Base-by-base conservation (phyloP, 2,329 filamentous ascomycete species). In the Chlorencoelia australis region DNA sequence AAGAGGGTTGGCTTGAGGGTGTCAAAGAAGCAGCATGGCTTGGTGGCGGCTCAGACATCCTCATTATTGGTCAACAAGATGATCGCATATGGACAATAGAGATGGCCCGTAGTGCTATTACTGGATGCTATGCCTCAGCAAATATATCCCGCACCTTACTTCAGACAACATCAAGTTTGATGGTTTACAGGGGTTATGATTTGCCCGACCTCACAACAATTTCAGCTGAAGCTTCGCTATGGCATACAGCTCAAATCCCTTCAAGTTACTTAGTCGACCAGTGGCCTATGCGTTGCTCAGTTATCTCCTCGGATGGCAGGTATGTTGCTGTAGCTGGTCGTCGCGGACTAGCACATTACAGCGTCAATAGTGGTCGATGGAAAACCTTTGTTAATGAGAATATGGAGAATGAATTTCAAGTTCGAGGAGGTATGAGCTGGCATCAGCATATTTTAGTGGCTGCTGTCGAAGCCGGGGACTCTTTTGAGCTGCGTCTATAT, bases 401-500 rank as follows among this genome's bases (percentile, higher is more conserved):
- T 19, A 73, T 80, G 53, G 91, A 96, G 59, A 87, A 88, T 50
- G 85, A 88, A 44, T 98, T 98, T 55, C 77, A 86, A 16, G 85
- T 98, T 10, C 72, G 88, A 44, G 91, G 91, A 32, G 91, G 91
- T 5, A 94, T 98, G 88, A 96, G 89, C 57, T 98, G 91, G 91
- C 88, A 94, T 56, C 87, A 94, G 48, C 89, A 98, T 60, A 83
- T 96, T 20, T 68, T 98, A 13, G 84, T 96, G 38, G 88, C 87
- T 25, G 87, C 89, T 4, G 80, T 95, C n/a, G 91, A 98, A 59
- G 79, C 76, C 36, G 83, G 82, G 48, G 74, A 79, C 47, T 78
- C 78, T 15, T 87, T 87, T 51, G 82, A 94, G 64, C 63, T 98
- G 33, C 82, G 91, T n/a, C 69, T 98, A 11, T 96, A 89, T 59